Evolutionary conservation across 192 early-diverging fungal genomes (phyloP).

Genomic region (Anaeromyces robustus): DNA sequence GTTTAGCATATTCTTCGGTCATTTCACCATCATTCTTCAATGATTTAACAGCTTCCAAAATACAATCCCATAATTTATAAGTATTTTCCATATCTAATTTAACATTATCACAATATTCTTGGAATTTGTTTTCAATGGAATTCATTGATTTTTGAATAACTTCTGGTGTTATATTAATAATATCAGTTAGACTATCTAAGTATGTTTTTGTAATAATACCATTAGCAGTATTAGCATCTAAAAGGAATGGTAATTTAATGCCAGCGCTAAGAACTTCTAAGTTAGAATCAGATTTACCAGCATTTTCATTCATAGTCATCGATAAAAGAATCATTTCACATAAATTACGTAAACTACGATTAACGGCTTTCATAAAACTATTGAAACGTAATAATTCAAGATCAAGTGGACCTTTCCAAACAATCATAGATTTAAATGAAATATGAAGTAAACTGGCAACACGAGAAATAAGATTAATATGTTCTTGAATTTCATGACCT

Average conservation of each 20-base stretch:
- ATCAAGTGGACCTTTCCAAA: conserved; percentile 28
- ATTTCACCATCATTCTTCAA: not conserved
- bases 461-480: conserved; percentile 28
- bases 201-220: not conserved
- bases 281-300: not conserved
- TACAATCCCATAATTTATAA: not conserved
- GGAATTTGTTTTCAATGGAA: not conserved
- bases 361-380: conserved; percentile 46
- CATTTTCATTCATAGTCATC: conserved; percentile 28
- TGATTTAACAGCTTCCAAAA: not conserved
- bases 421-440: conserved; percentile 21
- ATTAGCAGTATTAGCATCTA: not conserved
- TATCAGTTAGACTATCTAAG: not conserved
- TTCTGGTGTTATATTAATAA: not conserved
- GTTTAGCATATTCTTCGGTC: not conserved
- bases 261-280: not conserved
- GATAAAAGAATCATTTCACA: conserved; percentile 36
- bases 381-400: conserved; percentile 59
- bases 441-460: conserved; percentile 30
- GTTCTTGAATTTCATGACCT: not conserved
- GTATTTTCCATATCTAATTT: not conserved
- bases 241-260: not conserved
- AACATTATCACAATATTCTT: not conserved
- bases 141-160: not conserved
- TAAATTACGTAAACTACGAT: conserved; percentile 39